Percentiles rank a stretch among this genome's conserved stretches.
Evolutionary conservation across 768 basidiomycete genomes (phyloP).

Genomic region (Boletus eberwhitei): DNA sequence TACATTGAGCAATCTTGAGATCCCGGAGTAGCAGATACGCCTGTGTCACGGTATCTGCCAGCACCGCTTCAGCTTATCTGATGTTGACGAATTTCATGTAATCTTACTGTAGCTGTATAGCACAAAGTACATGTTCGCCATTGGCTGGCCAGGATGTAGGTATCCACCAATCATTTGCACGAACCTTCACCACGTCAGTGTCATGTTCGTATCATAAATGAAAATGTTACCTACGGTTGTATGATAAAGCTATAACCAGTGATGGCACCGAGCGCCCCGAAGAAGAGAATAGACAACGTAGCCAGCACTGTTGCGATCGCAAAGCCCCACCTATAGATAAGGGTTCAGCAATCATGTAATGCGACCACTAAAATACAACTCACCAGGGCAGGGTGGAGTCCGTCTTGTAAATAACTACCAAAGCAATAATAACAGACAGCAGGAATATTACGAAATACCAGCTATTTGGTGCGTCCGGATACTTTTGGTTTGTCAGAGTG

Average conservation of each 20-base stretch:
- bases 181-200: slow-evolving; percentile 18
- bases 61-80: slow-evolving; percentile 32
- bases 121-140: slow-evolving; percentile 43
- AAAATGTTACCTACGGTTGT: slow-evolving; percentile 23
- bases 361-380: neutral
- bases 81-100: slow-evolving; percentile 29
- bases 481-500: slow-evolving; percentile 20
- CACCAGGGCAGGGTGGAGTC: slow-evolving; percentile 53
- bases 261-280: slow-evolving; percentile 52
- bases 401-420: slow-evolving; percentile 53
- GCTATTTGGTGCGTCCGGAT: slow-evolving; percentile 33
- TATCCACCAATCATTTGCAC: slow-evolving; percentile 38
- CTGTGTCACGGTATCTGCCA: slow-evolving; percentile 49
- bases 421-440: slow-evolving; percentile 43
- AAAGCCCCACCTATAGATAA: slow-evolving; percentile 40
- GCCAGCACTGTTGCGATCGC: slow-evolving; percentile 51
- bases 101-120: slow-evolving; percentile 47
- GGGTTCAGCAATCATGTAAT: neutral
- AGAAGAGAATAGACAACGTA: slow-evolving; percentile 49
- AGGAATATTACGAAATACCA: slow-evolving; percentile 32
- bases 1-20: slow-evolving; percentile 43
- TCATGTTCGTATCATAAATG: neutral
- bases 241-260: slow-evolving; percentile 33
- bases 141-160: slow-evolving; percentile 37
- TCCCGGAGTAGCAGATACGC: slow-evolving; percentile 53